Percentiles rank a stretch among this genome's conserved stretches.
These are phyloP conservation scores for Ophiostoma ips DNA, from an alignment of 2,329 filamentous ascomycete genomes.

Conservation along the genomic window DNA sequence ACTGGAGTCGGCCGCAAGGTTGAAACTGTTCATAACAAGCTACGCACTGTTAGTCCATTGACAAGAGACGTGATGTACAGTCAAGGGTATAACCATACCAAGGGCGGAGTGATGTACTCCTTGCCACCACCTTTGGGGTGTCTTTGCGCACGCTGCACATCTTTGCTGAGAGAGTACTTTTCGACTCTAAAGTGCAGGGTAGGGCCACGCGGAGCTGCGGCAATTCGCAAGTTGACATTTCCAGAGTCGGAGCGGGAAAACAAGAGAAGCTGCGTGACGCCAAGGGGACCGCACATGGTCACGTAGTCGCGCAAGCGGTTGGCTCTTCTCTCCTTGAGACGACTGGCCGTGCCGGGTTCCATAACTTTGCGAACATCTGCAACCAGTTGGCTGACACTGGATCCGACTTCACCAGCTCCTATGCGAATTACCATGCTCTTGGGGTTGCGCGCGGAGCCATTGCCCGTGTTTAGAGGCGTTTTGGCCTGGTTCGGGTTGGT, in stretches of 20 bases:
- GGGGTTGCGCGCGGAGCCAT: slow-evolving; percentile 54
- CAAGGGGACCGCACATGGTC: slow-evolving; percentile 86
- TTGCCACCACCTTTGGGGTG: slow-evolving; percentile 71
- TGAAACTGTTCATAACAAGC: slow-evolving; percentile 98
- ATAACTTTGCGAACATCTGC: slow-evolving; percentile 86
- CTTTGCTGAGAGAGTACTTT: slow-evolving; percentile 86
- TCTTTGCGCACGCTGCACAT: slow-evolving; percentile 71
- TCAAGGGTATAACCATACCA: slow-evolving; percentile 38
- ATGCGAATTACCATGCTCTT: slow-evolving; percentile 99
- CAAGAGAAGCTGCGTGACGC: slow-evolving; percentile 81
- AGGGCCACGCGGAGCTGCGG: slow-evolving; percentile 76
- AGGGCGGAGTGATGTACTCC: slow-evolving; percentile 70
- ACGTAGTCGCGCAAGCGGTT: slow-evolving; percentile 88
- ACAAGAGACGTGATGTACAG: not conserved
- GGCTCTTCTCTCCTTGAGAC: slow-evolving; percentile 75
- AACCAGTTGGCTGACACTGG: slow-evolving; percentile 81
- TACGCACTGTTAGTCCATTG: slow-evolving; percentile 21
- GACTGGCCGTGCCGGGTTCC: slow-evolving; percentile 84
- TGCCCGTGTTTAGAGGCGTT: slow-evolving; percentile 37
- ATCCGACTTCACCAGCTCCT: slow-evolving; percentile 83
- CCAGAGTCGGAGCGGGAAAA: slow-evolving; percentile 83
- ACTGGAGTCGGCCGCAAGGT: slow-evolving; percentile 43
- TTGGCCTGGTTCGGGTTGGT: slow-evolving; percentile 41
- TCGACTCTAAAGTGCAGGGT: slow-evolving; percentile 91
- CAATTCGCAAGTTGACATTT: slow-evolving; percentile 83